Evolutionary conservation across 441 rosid genomes (phyloP).

Genomic region (Brassica hybrid): DNA sequence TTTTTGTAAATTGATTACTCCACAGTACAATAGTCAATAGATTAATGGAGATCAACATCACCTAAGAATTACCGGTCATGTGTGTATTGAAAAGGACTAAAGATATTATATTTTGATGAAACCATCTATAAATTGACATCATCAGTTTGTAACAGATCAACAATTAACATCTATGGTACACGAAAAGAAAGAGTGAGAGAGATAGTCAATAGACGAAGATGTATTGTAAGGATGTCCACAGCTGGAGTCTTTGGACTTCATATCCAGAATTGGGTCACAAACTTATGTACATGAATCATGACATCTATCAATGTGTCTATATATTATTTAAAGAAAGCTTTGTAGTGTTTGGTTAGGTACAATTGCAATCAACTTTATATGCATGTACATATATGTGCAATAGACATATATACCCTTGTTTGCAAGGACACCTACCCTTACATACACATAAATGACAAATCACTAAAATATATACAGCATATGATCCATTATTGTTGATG

Average conservation of each 20-base stretch:
- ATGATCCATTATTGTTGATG: conserved; percentile 27
- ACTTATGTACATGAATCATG: conserved; percentile 27
- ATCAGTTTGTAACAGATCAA: not conserved
- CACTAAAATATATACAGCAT: conserved; percentile 31
- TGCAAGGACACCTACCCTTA: conserved; percentile 40
- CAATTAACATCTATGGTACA: conserved; percentile 3
- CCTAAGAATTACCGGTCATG: not conserved
- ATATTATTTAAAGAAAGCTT: conserved; percentile 18
- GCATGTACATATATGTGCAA: conserved; percentile 16
- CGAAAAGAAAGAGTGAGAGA: not conserved
- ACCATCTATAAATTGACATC: not conserved
- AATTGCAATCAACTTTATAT: conserved; percentile 37
- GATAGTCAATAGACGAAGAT: not conserved
- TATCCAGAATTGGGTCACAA: conserved; percentile 38
- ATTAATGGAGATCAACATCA: too few species aligned
- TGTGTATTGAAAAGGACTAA: conserved; percentile 19
- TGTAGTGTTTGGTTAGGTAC: conserved; percentile 40
- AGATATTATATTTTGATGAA: conserved; percentile 14
- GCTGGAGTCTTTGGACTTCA: conserved; percentile 27
- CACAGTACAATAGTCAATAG: not conserved
- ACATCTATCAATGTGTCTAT: conserved; percentile 24
- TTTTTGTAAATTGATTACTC: not conserved
- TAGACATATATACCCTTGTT: conserved; percentile 28
- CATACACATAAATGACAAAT: conserved; percentile 33
- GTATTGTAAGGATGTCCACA: conserved; percentile 20